Conservation (phyloP, 2,329 filamentous ascomycete species). For the Colletotrichum gloeosporioides region DNA sequence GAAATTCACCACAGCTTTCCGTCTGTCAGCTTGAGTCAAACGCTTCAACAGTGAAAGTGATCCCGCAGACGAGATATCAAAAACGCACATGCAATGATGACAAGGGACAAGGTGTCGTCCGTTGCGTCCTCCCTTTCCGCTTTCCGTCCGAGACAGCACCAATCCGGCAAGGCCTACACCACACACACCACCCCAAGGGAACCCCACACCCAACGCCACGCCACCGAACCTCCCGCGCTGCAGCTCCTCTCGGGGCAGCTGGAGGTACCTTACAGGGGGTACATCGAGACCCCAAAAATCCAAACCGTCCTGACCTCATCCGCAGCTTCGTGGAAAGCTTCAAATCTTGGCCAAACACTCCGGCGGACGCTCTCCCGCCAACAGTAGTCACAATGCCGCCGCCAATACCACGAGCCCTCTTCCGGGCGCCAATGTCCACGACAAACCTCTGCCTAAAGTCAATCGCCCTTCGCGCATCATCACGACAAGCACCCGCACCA, state of each 20-base stretch:
- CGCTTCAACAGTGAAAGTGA: neutral
- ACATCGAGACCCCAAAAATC: neutral
- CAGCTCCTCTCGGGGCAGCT: neutral
- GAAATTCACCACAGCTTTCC: accelerated
- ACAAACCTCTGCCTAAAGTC: neutral
- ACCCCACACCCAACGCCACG: neutral
- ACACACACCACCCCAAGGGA: neutral
- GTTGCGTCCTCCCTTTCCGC: neutral
- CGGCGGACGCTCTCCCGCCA: neutral
- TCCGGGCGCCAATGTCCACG: neutral
- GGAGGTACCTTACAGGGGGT: neutral
- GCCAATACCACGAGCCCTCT: neutral
- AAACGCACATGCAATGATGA: neutral
- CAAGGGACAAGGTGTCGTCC: slow-evolving; percentile 18
- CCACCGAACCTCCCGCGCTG: neutral
- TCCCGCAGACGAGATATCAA: neutral
- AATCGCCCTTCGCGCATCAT: neutral
- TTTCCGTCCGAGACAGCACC: neutral
- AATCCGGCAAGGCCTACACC: neutral
- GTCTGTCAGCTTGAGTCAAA: neutral
- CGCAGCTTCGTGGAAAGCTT: neutral
- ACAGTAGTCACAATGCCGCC: neutral
- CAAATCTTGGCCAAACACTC: neutral
- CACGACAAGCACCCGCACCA: neutral
- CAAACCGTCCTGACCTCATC: slow-evolving; percentile 10